These are phyloP conservation scores for Aspergillus glaucus DNA, from an alignment of 2,329 filamentous ascomycete genomes.

Conservation along the genomic window DNA sequence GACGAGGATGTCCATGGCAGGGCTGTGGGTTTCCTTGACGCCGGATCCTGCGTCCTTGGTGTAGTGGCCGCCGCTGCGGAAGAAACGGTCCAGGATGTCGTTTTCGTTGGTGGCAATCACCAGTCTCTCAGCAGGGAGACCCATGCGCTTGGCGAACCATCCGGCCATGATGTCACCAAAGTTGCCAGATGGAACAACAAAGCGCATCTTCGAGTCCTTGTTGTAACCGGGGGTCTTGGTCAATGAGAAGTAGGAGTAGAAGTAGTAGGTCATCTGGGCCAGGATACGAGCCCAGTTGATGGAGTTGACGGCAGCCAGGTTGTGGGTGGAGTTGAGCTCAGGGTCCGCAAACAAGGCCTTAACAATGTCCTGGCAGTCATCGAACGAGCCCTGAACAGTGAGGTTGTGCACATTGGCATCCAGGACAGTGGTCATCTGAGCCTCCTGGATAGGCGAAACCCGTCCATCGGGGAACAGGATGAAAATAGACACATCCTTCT, in stretches of 20 bases:
- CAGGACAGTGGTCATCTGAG: constrained; percentile 91
- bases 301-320: constrained; percentile 88
- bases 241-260: constrained; percentile 85
- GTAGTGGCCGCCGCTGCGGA: constrained; percentile 73
- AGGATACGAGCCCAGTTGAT: constrained; percentile 96
- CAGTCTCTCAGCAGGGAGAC: constrained; percentile 78
- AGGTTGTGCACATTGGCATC: constrained; percentile 92
- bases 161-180: constrained; percentile 87
- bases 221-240: constrained; percentile 55
- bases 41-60: constrained; percentile 69
- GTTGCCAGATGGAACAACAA: constrained; percentile 90
- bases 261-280: constrained; percentile 96
- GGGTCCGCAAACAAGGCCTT: constrained; percentile 86
- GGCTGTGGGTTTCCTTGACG: constrained; percentile 85
- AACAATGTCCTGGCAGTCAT: constrained; percentile 95
- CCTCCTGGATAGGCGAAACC: constrained; percentile 86
- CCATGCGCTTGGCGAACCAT: constrained; percentile 88
- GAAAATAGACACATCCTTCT: constrained; percentile 95
- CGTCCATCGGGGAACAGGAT: constrained; percentile 90
- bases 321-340: constrained; percentile 72
- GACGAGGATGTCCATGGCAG: constrained; percentile 96
- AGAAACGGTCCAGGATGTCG: constrained; percentile 93
- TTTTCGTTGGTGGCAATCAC: constrained; percentile 96
- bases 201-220: constrained; percentile 57
- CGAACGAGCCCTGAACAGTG: constrained; percentile 82